Base-by-base conservation (phyloP, 2,329 filamentous ascomycete genomes). In the Intubia oerlemansii region DNA sequence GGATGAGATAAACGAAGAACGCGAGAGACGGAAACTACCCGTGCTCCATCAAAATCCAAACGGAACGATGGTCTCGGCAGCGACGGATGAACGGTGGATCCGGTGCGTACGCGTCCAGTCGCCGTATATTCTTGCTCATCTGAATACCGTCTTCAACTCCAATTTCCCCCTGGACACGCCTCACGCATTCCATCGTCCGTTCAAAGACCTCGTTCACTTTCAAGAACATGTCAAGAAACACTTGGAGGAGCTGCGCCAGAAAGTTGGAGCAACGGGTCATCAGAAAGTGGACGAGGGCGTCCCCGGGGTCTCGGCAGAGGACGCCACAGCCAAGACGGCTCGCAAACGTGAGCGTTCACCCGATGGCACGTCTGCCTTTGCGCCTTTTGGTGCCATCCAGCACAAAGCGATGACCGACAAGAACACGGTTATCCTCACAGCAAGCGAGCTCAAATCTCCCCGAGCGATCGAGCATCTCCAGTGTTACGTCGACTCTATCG, bases 401-500 rank as follows among this genome's bases (percentile, higher is more conserved):
- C n/a, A n/a, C n/a, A n/a, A n/a, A n/a, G n/a, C n/a, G n/a, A n/a
- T n/a, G n/a, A n/a, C n/a, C n/a, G n/a, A n/a, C n/a, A n/a, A n/a
- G n/a, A n/a, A n/a, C n/a, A n/a, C n/a, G n/a, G n/a, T n/a, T n/a
- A n/a, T n/a, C n/a, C n/a, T n/a, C n/a, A n/a, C n/a, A n/a, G n/a
- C n/a, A n/a, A n/a, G n/a, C n/a, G n/a, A n/a, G n/a, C n/a, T 54
- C 48, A 44, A 44, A 14, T 44, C 52, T 28, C 44, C 48, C 5
- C 45, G 56, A 30, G 50, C 50, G 0, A 40, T 54, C n/a, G 38
- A 44, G 3, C 50, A 56, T 33, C 52, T 56, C 46, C 42, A 50
- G 11, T 51, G 46, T 43, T 57, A 56, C 22, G 48, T 57, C 26
- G 38, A 53, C 20, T 57, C 57, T 29, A 38, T 56, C 12, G 52